Evolutionary conservation across 192 early-diverging fungal species (phyloP).

Genomic region (Chytriomyces confervae): DNA sequence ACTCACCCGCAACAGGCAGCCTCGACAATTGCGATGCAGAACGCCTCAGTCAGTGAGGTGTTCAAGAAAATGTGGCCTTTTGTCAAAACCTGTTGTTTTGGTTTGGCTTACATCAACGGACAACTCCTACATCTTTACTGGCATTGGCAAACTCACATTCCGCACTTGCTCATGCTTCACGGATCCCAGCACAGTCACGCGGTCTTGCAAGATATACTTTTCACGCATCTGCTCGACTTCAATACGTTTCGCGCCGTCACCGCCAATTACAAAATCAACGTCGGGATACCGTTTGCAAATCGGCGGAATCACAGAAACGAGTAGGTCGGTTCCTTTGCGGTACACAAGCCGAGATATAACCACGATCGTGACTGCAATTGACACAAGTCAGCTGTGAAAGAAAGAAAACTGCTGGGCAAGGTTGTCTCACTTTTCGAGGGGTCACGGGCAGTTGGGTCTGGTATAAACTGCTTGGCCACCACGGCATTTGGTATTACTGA

Average conservation of each 20-base stretch:
- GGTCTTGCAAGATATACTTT: constrained; percentile 87
- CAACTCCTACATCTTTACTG: neutral
- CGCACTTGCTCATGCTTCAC: constrained; percentile 83
- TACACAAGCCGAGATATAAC: constrained; percentile 91
- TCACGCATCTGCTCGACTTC: constrained; percentile 98
- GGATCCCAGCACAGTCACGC: constrained; percentile 85
- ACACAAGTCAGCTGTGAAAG: neutral
- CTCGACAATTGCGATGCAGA: constrained; percentile 98
- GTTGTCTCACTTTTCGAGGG: constrained; percentile 70
- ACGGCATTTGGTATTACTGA: constrained; percentile 98
- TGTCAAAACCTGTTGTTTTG: constrained; percentile 61
- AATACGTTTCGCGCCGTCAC: constrained; percentile 95
- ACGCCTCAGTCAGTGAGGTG: constrained; percentile 96
- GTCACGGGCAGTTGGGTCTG: constrained; percentile 77
- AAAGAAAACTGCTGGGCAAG: neutral
- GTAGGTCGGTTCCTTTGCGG: constrained; percentile 91
- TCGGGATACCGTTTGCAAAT: constrained; percentile 81
- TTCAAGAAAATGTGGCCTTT: constrained; percentile 97
- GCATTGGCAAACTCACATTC: constrained; percentile 57
- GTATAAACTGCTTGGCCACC: constrained; percentile 88
- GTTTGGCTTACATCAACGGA: neutral
- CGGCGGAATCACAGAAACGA: constrained; percentile 88
- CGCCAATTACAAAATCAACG: constrained; percentile 92
- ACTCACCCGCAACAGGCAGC: constrained; percentile 89
- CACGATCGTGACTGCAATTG: constrained; percentile 87